These are phyloP conservation scores for Plasmopara halstedii DNA, from an alignment of 352 stramenopile genomes.

Conservation along the genomic window DNA sequence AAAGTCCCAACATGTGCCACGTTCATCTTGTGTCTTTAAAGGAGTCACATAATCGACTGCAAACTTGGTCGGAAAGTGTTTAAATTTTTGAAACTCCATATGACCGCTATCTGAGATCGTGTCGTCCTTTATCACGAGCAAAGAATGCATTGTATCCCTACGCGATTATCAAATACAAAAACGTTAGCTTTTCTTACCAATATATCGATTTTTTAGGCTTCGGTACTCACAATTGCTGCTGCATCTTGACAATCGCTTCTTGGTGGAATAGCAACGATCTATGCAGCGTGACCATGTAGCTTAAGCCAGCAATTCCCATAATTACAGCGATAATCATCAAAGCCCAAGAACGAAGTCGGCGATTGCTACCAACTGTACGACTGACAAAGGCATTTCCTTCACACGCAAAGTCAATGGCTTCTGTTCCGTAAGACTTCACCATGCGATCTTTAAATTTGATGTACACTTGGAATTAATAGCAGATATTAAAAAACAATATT, in stretches of 20 bases:
- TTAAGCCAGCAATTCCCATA: conserved; percentile 22
- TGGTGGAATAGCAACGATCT: conserved; percentile 31
- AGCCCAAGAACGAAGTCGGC: conserved; percentile 15
- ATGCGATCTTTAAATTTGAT: conserved; percentile 10
- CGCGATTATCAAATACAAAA: not conserved
- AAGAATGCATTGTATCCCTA: conserved; percentile 44
- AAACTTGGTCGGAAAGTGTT: conserved; percentile 48
- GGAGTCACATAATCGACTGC: conserved; percentile 44
- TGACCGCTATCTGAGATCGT: conserved; percentile 4
- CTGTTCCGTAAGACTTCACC: conserved; percentile 11
- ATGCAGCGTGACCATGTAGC: conserved; percentile 33
- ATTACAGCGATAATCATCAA: conserved; percentile 27
- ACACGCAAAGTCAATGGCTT: conserved; percentile 15
- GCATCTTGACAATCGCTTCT: conserved; percentile 29
- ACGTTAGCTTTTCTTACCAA: too few species aligned
- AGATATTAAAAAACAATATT: too few species aligned
- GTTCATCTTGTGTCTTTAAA: conserved; percentile 62
- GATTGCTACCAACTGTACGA: not conserved
- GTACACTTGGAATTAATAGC: too few species aligned
- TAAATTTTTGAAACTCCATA: conserved; percentile 6
- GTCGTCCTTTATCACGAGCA: conserved; percentile 8
- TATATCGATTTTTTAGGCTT: too few species aligned
- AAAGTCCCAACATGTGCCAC: conserved; percentile 68
- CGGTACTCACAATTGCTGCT: conserved; percentile 37
- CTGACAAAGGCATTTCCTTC: conserved; percentile 18